Evolutionary conservation across 371 early-diverging fungal genomes (phyloP).

Genomic region (Actinomucor elegans): DNA sequence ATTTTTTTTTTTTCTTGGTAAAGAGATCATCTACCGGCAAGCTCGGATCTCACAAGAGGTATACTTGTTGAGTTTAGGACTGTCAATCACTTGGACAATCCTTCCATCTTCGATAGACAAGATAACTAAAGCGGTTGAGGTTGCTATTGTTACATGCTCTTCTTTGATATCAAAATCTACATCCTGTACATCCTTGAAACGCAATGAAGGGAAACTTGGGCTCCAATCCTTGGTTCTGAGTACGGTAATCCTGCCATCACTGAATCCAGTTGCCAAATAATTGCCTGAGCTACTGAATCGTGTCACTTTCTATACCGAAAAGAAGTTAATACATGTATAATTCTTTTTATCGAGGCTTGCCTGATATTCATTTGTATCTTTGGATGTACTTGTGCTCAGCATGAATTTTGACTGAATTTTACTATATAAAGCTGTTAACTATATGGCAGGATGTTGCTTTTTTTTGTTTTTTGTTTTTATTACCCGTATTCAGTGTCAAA

Average conservation of each 20-base stretch:
- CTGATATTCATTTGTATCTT: conserved; percentile 30
- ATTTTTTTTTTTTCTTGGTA: not conserved
- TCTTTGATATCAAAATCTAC: conserved; percentile 49
- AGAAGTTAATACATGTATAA: not conserved
- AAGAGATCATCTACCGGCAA: conserved; percentile 33
- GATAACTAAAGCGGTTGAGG: conserved; percentile 47
- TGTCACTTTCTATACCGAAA: conserved; percentile 38
- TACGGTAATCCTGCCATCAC: conserved; percentile 63
- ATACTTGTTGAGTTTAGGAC: conserved; percentile 53
- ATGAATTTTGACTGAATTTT: not conserved
- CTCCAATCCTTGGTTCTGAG: conserved; percentile 51
- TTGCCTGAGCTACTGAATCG: conserved; percentile 54
- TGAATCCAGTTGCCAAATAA: conserved; percentile 57
- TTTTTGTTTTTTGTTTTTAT: too few species aligned
- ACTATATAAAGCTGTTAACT: not conserved
- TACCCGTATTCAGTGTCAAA: conserved; percentile 48
- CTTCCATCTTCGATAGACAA: conserved; percentile 49
- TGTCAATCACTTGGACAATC: conserved; percentile 60
- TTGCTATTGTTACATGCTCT: conserved; percentile 31
- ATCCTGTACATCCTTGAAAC: conserved; percentile 59
- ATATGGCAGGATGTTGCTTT: too few species aligned
- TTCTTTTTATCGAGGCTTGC: conserved; percentile 5
- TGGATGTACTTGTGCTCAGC: conserved; percentile 21
- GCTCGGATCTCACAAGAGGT: conserved; percentile 48
- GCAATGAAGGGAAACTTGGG: conserved; percentile 49